phyloP scores from a whole-genome alignment of 768 basidiomycete species.

The Dacryopinax primogenitus region DNA sequence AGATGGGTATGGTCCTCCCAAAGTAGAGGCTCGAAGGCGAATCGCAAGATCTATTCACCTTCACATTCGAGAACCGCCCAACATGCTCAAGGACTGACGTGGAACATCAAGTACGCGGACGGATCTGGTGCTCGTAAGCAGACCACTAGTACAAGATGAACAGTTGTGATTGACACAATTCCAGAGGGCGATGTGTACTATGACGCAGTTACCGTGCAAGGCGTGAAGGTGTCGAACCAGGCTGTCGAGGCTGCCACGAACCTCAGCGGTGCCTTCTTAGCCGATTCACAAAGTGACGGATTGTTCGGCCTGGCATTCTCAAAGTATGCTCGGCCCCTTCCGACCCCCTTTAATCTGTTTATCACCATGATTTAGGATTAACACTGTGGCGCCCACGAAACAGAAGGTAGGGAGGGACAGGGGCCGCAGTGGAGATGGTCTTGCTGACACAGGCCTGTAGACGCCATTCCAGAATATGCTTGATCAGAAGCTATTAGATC shows the following conservation, averaged over 20 bases:
- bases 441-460: not conserved
- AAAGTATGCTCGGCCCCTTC: not conserved
- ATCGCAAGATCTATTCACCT: constrained; percentile 21
- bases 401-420: constrained; percentile 17
- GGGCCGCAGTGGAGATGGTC: not conserved
- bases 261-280: constrained; percentile 27
- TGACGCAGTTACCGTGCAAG: constrained; percentile 18
- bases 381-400: constrained; percentile 29
- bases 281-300: constrained; percentile 29
- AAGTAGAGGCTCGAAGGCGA: not conserved
- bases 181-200: constrained; percentile 22
- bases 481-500: constrained; percentile 22
- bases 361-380: constrained; percentile 18
- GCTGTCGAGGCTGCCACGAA: constrained; percentile 31
- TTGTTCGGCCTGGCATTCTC: constrained; percentile 32
- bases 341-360: not conserved
- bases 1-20: constrained; percentile 6
- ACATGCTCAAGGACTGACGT: constrained; percentile 11
- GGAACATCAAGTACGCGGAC: constrained; percentile 23
- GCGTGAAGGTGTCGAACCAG: constrained; percentile 26
- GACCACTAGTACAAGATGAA: not conserved
- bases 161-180: constrained; percentile 11
- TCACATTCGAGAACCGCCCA: constrained; percentile 21
- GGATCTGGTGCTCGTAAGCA: constrained; percentile 14
- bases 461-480: constrained; percentile 34